A percentile compares a stretch with the other conserved stretches of the same genome.
phyloP scores from a whole-genome alignment of 345 rosid species.

The Bretschneidera sinensis region DNA sequence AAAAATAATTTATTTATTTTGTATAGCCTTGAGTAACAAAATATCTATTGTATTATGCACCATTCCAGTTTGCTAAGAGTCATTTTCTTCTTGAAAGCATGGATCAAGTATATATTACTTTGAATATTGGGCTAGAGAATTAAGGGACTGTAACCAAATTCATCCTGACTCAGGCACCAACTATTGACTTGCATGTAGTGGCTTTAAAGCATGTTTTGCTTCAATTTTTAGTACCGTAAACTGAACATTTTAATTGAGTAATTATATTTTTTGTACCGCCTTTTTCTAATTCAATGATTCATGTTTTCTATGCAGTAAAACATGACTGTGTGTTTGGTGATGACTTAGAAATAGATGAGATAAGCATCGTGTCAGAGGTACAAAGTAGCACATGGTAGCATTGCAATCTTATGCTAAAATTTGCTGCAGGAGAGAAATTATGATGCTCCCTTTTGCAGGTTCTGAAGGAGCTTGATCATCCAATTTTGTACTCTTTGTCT shows the following conservation, averaged over 20 bases:
- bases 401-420: constrained; percentile 12
- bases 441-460: constrained; percentile 41
- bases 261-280: background rate
- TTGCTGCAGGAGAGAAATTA: constrained; percentile 5
- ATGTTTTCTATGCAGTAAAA: constrained; percentile 48
- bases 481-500: constrained; percentile 78
- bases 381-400: background rate
- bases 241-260: too few species aligned
- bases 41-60: background rate
- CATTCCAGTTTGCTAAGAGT: background rate
- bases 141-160: background rate
- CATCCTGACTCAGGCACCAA: background rate
- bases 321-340: constrained; percentile 83
- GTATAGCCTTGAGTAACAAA: background rate
- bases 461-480: constrained; percentile 58
- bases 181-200: too few species aligned
- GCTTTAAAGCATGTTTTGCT: too few species aligned
- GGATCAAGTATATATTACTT: background rate
- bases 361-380: constrained; percentile 67
- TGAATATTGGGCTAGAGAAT: background rate
- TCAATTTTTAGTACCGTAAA: too few species aligned
- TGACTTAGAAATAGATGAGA: constrained; percentile 68
- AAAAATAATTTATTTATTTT: background rate
- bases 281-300: background rate
- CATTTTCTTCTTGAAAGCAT: background rate